Conservation (phyloP, 768 basidiomycete species). For the Fomitopsis pulvina region DNA sequence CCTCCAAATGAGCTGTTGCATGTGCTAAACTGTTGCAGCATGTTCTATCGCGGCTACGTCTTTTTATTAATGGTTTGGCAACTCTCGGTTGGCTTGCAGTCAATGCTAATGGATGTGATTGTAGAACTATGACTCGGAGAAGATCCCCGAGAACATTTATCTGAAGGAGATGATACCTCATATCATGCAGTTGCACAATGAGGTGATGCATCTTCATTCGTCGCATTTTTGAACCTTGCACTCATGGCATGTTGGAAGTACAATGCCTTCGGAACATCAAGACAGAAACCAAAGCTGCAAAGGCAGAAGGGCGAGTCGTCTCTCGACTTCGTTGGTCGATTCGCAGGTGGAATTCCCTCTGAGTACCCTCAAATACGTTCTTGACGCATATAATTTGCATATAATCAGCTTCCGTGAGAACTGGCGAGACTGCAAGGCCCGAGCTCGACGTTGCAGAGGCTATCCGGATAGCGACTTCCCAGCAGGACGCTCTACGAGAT, state of each 20-base stretch:
- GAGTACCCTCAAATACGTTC: background rate
- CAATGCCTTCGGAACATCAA: background rate
- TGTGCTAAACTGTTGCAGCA: too few relatives aligned
- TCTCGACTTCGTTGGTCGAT: background rate
- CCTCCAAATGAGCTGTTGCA: too few relatives aligned
- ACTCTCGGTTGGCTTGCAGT: too few relatives aligned
- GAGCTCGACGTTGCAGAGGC: background rate
- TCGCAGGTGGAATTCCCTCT: too few relatives aligned
- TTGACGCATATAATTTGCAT: background rate
- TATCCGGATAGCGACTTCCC: background rate
- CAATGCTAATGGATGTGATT: too few relatives aligned
- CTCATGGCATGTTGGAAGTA: background rate
- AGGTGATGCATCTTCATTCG: background rate
- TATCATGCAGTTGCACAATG: background rate
- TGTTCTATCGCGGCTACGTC: too few relatives aligned
- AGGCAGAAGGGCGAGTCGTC: background rate
- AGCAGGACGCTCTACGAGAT: background rate
- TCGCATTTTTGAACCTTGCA: too few relatives aligned
- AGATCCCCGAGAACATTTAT: background rate
- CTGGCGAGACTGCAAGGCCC: background rate
- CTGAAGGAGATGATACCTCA: background rate
- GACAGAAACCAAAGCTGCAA: background rate
- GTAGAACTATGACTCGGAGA: background rate
- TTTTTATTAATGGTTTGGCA: too few relatives aligned
- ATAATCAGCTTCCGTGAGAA: background rate